A percentile compares a stretch with the other conserved stretches of the same genome.
Evolutionary conservation across 2,329 filamentous ascomycete genomes (phyloP).

Genomic region (Penicillium sp.): DNA sequence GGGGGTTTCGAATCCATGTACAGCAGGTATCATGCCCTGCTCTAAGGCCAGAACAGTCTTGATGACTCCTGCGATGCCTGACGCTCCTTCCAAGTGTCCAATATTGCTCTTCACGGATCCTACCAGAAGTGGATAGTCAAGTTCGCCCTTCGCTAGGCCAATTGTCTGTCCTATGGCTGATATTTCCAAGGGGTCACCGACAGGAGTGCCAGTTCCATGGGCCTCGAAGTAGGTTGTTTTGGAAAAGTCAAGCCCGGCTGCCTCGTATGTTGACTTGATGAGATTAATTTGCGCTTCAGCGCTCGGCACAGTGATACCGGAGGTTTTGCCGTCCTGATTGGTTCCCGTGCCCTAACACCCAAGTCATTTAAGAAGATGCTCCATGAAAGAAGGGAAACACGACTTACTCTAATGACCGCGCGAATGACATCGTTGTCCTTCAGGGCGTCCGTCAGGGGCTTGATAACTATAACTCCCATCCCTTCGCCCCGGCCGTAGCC

Average conservation of each 20-base stretch:
- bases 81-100: too few species aligned
- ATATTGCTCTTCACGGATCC: too few species aligned
- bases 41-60: too few species aligned
- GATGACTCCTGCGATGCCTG: too few species aligned
- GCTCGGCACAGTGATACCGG: background rate
- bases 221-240: conserved; percentile 6
- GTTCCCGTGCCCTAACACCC: background rate
- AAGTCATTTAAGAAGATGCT: too few species aligned
- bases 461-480: background rate
- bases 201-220: conserved; percentile 8
- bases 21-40: too few species aligned
- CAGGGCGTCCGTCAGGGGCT: background rate
- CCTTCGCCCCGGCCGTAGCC: background rate
- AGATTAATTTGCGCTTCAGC: background rate
- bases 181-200: conserved; percentile 4
- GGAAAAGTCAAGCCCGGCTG: background rate
- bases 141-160: background rate
- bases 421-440: background rate
- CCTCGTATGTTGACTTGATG: background rate
- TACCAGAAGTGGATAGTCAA: background rate
- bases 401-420: background rate
- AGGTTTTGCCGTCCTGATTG: conserved; percentile 5
- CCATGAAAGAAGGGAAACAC: too few species aligned
- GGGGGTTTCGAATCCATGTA: too few species aligned
- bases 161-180: background rate